These are phyloP conservation scores for Euphorbia pulcherrima DNA, from an alignment of 345 rosid genomes.

Conservation along the genomic window DNA sequence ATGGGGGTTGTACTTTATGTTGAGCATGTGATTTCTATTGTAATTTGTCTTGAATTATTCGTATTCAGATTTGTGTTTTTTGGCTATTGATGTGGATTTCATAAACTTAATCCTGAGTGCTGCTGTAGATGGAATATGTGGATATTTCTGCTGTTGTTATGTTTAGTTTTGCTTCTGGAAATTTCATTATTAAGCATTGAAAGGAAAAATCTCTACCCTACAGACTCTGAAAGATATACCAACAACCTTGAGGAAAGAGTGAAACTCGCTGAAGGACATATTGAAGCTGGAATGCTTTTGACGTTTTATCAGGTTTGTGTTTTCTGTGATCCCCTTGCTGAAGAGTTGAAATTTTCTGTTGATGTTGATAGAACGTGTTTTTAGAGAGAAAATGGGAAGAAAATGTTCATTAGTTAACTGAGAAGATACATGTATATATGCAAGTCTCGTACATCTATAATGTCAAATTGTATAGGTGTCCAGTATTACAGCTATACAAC, in stretches of 20 bases:
- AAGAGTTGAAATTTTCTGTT: not conserved
- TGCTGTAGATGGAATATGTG: not conserved
- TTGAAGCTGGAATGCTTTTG: conserved; percentile 90
- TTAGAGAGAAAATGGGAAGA: no score
- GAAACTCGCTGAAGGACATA: conserved; percentile 73
- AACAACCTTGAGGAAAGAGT: conserved; percentile 55
- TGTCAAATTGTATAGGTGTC: no score
- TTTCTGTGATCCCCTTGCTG: conserved; percentile 1
- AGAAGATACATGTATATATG: no score
- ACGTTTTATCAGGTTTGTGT: conserved; percentile 73
- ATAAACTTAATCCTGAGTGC: not conserved
- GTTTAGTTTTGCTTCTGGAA: not conserved
- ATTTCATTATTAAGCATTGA: conserved; percentile 16
- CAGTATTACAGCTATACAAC: no score
- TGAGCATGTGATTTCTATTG: not conserved
- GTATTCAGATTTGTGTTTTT: not conserved
- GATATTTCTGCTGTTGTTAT: not conserved
- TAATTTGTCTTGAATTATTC: not conserved
- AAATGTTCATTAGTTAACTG: no score
- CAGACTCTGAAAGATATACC: conserved; percentile 42
- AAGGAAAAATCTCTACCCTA: conserved; percentile 21
- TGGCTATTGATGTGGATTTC: not conserved
- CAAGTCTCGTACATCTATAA: no score
- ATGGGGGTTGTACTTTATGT: not conserved
- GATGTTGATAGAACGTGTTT: not conserved